These are phyloP conservation scores for Daldinia caldariorum DNA, from an alignment of 495 filamentous ascomycete genomes.

Conservation along the genomic window DNA sequence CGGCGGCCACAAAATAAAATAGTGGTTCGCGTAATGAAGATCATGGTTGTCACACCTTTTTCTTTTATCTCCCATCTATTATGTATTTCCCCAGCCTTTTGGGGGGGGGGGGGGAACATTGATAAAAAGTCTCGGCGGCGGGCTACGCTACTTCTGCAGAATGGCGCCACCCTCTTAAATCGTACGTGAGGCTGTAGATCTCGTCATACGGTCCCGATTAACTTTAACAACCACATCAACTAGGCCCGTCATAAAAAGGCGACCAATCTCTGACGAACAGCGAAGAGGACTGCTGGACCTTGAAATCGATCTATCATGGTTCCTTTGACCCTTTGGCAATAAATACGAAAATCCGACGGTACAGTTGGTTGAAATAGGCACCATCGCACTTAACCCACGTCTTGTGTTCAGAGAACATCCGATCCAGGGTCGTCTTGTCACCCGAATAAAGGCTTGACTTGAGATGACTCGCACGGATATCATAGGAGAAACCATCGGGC, in stretches of 20 bases:
- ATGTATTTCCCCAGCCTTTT: neutral
- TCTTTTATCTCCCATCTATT: neutral
- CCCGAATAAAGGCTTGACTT: constrained; percentile 17
- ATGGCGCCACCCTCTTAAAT: constrained; percentile 26
- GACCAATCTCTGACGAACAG: constrained; percentile 42
- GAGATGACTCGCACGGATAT: constrained; percentile 34
- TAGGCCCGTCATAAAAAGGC: constrained; percentile 41
- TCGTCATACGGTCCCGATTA: constrained; percentile 35
- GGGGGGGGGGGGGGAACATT: constrained; percentile 16
- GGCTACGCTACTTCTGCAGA: constrained; percentile 11
- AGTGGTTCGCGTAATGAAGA: constrained; percentile 26
- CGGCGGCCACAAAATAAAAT: constrained; percentile 15
- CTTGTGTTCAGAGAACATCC: constrained; percentile 19
- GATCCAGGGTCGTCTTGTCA: constrained; percentile 11
- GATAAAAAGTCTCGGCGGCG: constrained; percentile 22
- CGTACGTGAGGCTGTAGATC: constrained; percentile 39
- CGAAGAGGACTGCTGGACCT: constrained; percentile 38
- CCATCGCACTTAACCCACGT: constrained; percentile 33
- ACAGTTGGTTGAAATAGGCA: constrained; percentile 29
- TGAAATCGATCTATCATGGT: constrained; percentile 38
- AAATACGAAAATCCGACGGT: constrained; percentile 33
- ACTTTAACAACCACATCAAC: constrained; percentile 25
- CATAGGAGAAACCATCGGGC: constrained; percentile 33
- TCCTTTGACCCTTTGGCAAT: constrained; percentile 45
- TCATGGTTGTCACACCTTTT: constrained; percentile 26